Evolutionary conservation across 1,284 basidiomycete genomes (phyloP), one percentile per base, ranked within the genome.

Genomic region (Ganoderma lucidum): DNA sequence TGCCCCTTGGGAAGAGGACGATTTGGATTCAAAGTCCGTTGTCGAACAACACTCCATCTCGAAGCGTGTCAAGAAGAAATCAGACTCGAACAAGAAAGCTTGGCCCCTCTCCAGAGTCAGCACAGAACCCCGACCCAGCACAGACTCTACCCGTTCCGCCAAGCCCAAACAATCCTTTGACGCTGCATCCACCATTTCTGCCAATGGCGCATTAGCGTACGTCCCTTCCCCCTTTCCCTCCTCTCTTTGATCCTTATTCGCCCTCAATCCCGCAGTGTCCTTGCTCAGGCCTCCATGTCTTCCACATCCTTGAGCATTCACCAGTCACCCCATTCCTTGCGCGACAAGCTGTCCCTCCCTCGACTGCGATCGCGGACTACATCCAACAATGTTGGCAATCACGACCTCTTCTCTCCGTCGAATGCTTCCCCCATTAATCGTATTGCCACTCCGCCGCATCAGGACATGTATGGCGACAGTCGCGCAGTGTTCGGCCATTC

Each of bases 1-100:
- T 37, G 91, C 93, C 32, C 93, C 93, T 56, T 94, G 93, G 93
- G 93, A 94, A 80, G 81, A 86, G 62, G 90, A 88, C 63, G 85
- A 60, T 60, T 83, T 80, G n/a, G 61, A 80, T 19, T 70, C 84
- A 86, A 86, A 73, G 86, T 84, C 41, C 85, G 86, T 55, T 63
- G 10, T 67, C 30, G 72, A 73, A 60, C 83, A 83, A 56, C 39
- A 10, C 19, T 60, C 59, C 23, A 77, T 79, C 62, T 77, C 77
- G 67, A 75, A 73, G 76, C 74, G 76, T 72, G 67, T 75, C 66
- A 73, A 69, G 77, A 77, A 71, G 75, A 82, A 75, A 70, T 75
- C 76, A 17, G 79, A 85, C 81, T 74, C 76, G 68, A 72, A 83
- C 80, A 83, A 83, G 71, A 81, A 81, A 66, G 78, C 77, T 41